Evolutionary conservation across 169 alveolate species (phyloP).

Genomic region (Theileria orientalis): DNA sequence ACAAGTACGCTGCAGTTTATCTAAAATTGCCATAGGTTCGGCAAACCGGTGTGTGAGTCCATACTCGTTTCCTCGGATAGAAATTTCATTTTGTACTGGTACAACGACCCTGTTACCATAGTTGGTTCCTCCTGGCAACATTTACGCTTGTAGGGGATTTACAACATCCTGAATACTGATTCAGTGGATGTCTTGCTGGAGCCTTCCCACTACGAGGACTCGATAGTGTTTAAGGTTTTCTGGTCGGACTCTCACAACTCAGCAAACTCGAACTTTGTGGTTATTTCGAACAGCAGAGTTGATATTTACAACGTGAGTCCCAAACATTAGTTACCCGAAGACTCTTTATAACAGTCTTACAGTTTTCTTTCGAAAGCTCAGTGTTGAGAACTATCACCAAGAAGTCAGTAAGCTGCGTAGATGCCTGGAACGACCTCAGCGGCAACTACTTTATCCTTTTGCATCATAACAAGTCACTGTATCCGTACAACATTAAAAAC

Average conservation of each 20-base stretch:
- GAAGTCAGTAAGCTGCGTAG: constrained; percentile 47
- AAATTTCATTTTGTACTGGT: constrained; percentile 43
- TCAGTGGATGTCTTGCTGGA: constrained; percentile 37
- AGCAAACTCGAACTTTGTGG: constrained; percentile 29
- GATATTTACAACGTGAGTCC: constrained; percentile 38
- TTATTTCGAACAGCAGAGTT: constrained; percentile 44
- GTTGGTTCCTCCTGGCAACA: constrained; percentile 6
- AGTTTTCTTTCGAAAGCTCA: constrained; percentile 15
- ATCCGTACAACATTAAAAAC: constrained; percentile 36
- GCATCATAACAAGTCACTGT: constrained; percentile 43
- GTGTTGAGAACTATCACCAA: constrained; percentile 27
- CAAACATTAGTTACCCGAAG: background rate
- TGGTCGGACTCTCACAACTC: constrained; percentile 41
- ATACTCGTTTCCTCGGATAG: constrained; percentile 47
- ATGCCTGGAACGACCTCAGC: constrained; percentile 57
- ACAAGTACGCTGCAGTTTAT: constrained; percentile 2
- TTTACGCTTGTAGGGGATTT: constrained; percentile 19
- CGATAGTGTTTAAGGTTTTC: constrained; percentile 51
- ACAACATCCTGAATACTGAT: constrained; percentile 4
- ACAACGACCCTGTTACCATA: constrained; percentile 44
- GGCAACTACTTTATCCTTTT: constrained; percentile 44
- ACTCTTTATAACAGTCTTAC: background rate
- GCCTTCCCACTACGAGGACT: constrained; percentile 38
- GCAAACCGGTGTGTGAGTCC: constrained; percentile 47
- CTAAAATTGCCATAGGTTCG: constrained; percentile 5